Evolutionary conservation across 768 basidiomycete genomes (phyloP), one percentile per base, ranked within the genome.

Genomic region (Gelatoporia subvermispora): DNA sequence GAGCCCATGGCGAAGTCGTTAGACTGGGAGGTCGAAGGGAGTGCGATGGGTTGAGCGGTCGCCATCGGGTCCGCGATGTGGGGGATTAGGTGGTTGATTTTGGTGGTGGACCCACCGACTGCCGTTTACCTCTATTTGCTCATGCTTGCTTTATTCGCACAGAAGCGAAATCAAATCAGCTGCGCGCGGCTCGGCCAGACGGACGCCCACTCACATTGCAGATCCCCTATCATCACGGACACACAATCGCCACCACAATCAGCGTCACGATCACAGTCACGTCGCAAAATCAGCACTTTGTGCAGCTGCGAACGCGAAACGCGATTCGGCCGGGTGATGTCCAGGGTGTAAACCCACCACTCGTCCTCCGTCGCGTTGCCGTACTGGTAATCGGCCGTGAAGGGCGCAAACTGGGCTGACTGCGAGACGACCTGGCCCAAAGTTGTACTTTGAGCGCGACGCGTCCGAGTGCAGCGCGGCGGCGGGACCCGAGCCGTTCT

Each of bases 381-480:
- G 52, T 64, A 76, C 15, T 62, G 42, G 48, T 78, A 78, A 52
- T 71, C 68, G 51, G 68, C 68, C 53, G 72, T 69, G 63, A 75
- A 81, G 8, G 78, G 78, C 36, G 85, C 87, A 53, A 86, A 81
- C 62, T 89, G 88, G 18, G 77, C 79, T 2, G 78, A 81, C 66
- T 89, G 88, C n/a, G 85, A 88, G 8, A 82, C 82, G 43, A 78
- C 75, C 49, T 76, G 77, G 18, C 77, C 85, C 72, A 45, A 61
- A 69, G 58, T 85, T 77, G 58, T 82, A 78, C 62, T 75, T 75
- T 8, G 50, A 41, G n/a, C 70, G 60, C 3, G 77, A 76, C 1
- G 68, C 69, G 38, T 69, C 66, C 0, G 78, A 79, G 48, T 75
- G 67, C 2, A 84, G 60, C 0, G 88, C 84, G 0, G 85, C 80